A percentile compares a stretch with the other conserved stretches of the same genome.
Evolutionary conservation across 2,329 filamentous ascomycete species (phyloP).

Genomic region (Fusarium pseudocircinatum): DNA sequence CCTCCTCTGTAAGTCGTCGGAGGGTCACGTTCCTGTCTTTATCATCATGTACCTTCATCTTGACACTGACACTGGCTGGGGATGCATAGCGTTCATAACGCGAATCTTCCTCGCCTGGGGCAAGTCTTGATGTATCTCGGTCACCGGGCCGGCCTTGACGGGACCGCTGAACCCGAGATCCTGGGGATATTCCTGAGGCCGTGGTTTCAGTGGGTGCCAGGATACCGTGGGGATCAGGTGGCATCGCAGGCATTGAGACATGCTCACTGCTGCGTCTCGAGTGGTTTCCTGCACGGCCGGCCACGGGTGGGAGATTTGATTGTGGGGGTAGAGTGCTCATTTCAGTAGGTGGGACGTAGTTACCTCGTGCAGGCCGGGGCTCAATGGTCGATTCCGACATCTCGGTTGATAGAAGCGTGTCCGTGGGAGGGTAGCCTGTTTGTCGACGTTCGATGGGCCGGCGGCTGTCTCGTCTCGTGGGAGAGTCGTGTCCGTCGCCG

Average conservation of each 20-base stretch:
- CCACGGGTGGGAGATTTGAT: conserved; percentile 29
- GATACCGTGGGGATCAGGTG: conserved; percentile 60
- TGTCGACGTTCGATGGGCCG: conserved; percentile 46
- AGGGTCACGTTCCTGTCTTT: conserved; percentile 69
- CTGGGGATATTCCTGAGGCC: conserved; percentile 45
- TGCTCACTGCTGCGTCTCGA: conserved; percentile 53
- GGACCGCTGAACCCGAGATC: conserved; percentile 53
- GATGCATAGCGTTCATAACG: conserved; percentile 53
- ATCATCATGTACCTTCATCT: conserved; percentile 69
- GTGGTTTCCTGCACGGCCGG: conserved; percentile 47
- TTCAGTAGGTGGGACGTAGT: conserved; percentile 40
- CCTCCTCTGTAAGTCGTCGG: conserved; percentile 68
- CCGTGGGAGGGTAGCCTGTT: conserved; percentile 41
- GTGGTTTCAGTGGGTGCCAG: conserved; percentile 45
- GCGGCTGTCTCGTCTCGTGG: conserved; percentile 52
- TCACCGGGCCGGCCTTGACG: conserved; percentile 57
- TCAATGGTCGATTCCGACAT: conserved; percentile 51
- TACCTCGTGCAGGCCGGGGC: conserved; percentile 42
- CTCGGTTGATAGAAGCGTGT: conserved; percentile 45
- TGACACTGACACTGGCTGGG: conserved; percentile 63
- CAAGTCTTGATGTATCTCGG: conserved; percentile 51
- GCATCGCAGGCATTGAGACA: conserved; percentile 64
- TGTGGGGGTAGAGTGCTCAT: conserved; percentile 35
- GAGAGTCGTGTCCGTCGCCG: conserved; percentile 70
- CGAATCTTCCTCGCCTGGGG: conserved; percentile 54